A percentile compares a stretch with the other conserved stretches of the same genome.
These are phyloP conservation scores for Penicillium cataractarum DNA, from an alignment of 495 filamentous ascomycete genomes.

Conservation along the genomic window DNA sequence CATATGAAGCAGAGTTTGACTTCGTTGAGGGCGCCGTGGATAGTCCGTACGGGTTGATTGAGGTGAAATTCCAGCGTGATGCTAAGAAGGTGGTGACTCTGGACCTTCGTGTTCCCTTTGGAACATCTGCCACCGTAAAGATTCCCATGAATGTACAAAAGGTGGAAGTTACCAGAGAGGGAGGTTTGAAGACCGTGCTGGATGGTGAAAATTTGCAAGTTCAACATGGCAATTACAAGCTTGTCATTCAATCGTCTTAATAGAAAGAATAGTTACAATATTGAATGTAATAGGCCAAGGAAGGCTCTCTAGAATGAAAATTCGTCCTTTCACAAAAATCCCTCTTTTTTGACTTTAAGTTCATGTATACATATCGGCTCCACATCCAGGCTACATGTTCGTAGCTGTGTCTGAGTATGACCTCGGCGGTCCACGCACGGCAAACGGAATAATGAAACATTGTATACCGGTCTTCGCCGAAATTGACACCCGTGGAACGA, in stretches of 20 bases:
- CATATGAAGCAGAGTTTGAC: constrained; percentile 27
- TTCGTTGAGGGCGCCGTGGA: constrained; percentile 31
- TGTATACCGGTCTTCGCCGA: not conserved
- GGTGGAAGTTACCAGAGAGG: constrained; percentile 3
- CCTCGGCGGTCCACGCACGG: not conserved
- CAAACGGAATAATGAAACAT: not conserved
- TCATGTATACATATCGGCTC: not conserved
- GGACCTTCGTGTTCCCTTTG: constrained; percentile 19
- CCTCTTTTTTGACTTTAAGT: no score
- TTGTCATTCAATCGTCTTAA: not conserved
- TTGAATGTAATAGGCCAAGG: not conserved
- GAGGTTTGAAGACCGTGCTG: not conserved
- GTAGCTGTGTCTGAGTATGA: not conserved
- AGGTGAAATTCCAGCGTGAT: constrained; percentile 23
- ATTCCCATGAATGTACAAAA: not conserved
- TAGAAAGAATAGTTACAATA: not conserved
- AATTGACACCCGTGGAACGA: not conserved
- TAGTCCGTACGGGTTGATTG: constrained; percentile 32
- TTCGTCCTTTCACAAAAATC: not conserved
- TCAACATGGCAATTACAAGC: constrained; percentile 7
- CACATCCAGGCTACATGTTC: not conserved
- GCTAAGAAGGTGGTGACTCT: not conserved
- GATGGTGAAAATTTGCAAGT: not conserved
- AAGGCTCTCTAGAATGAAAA: not conserved
- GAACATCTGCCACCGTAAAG: constrained; percentile 13